Evolutionary conservation across 75 land plant genomes (phyloP).

Genomic region (Cupressus sempervirens): DNA sequence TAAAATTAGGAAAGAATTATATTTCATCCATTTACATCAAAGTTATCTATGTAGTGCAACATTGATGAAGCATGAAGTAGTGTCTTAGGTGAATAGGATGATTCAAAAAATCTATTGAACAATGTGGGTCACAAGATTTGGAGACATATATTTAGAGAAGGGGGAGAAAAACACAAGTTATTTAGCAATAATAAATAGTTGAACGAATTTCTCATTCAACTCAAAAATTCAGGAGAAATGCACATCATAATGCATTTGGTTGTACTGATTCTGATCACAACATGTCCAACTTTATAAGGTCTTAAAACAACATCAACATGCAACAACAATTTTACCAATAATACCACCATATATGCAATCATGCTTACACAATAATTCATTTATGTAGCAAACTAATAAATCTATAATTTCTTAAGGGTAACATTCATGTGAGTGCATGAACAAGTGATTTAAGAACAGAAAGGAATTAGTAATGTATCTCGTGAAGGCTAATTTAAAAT

Average conservation of each 20-base stretch:
- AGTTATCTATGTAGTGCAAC: no score
- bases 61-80: no score
- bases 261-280: not conserved
- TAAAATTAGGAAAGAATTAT: no score
- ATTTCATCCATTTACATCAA: no score
- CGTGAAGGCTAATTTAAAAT: not conserved
- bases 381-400: not conserved
- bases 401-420: not conserved
- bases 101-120: no score
- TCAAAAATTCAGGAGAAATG: not conserved
- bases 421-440: not conserved
- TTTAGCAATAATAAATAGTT: not conserved
- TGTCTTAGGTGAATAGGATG: no score
- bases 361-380: not conserved
- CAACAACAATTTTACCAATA: not conserved
- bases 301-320: not conserved
- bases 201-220: not conserved
- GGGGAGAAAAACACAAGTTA: no score
- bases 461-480: not conserved
- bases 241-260: not conserved
- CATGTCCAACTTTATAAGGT: not conserved
- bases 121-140: no score
- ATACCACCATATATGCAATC: not conserved
- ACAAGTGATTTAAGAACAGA: not conserved
- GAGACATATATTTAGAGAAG: no score